A percentile compares a stretch with the other conserved stretches of the same genome.
Evolutionary conservation across 805 yeast genomes (phyloP).

Genomic region (Yamadazyma philogaea): DNA sequence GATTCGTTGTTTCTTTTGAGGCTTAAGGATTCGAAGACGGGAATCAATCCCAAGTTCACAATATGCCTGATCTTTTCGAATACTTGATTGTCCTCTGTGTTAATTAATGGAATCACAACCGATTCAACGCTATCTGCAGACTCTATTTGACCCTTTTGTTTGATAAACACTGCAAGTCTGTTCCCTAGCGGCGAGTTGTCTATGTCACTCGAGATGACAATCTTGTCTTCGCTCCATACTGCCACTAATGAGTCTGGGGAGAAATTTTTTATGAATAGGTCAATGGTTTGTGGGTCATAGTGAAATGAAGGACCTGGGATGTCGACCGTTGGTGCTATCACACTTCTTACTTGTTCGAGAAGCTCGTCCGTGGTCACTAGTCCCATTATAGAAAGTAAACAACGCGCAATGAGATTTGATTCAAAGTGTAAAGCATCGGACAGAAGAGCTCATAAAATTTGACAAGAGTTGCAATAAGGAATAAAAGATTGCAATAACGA

Average conservation of each 20-base stretch:
- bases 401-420: conserved; percentile 3
- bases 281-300: conserved; percentile 9
- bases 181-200: background rate
- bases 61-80: conserved; percentile 58
- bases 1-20: conserved; percentile 37
- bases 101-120: conserved; percentile 7
- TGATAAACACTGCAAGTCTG: conserved; percentile 37
- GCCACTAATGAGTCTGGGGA: conserved; percentile 22
- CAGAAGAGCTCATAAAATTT: too few species aligned
- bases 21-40: conserved; percentile 53
- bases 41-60: conserved; percentile 60
- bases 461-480: too few species aligned
- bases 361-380: conserved; percentile 2
- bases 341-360: background rate
- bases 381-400: conserved; percentile 3
- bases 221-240: conserved; percentile 9
- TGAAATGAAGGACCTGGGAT: background rate
- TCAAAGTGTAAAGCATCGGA: background rate
- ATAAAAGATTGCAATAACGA: too few species aligned
- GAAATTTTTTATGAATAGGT: conserved; percentile 19
- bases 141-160: conserved; percentile 34
- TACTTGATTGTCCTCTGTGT: conserved; percentile 18
- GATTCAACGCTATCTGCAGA: conserved; percentile 6
- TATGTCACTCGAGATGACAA: conserved; percentile 13
- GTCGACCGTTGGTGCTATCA: background rate